These are phyloP conservation scores for Malus hybrid DNA, from an alignment of 331 rosid species.

Conservation along the genomic window DNA sequence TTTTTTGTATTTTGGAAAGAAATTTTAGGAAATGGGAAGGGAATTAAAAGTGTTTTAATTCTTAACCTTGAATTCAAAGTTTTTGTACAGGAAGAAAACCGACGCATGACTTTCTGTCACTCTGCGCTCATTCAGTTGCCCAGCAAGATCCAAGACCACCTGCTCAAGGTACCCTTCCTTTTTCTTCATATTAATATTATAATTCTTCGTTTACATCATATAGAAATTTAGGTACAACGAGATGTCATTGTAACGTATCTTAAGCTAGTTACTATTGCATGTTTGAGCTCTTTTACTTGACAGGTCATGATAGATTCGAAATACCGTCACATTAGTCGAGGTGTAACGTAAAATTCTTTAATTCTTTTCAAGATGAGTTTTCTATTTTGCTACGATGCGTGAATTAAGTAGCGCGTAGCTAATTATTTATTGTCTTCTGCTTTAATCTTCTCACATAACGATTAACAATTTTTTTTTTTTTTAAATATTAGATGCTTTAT, in stretches of 20 bases:
- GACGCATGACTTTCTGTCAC: constrained; percentile 89
- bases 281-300: too few relatives aligned
- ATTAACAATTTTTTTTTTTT: too few relatives aligned
- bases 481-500: too few relatives aligned
- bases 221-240: not conserved
- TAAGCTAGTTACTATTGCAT: too few relatives aligned
- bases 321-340: not conserved
- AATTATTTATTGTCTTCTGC: not conserved
- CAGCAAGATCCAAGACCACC: constrained; percentile 86
- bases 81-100: constrained; percentile 62
- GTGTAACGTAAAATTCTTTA: too few relatives aligned
- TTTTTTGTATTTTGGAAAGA: not conserved
- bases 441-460: not conserved
- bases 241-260: not conserved
- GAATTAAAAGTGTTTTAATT: not conserved
- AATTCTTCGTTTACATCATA: too few relatives aligned
- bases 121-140: constrained; percentile 60
- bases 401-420: not conserved
- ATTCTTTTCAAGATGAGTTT: not conserved
- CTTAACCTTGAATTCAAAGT: constrained; percentile 20
- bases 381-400: not conserved
- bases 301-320: not conserved
- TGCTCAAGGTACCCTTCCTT: constrained; percentile 61
- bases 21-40: not conserved
- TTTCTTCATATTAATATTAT: not conserved